Conservation (phyloP, 2,329 filamentous ascomycete genomes). For the Penicillium freii region DNA sequence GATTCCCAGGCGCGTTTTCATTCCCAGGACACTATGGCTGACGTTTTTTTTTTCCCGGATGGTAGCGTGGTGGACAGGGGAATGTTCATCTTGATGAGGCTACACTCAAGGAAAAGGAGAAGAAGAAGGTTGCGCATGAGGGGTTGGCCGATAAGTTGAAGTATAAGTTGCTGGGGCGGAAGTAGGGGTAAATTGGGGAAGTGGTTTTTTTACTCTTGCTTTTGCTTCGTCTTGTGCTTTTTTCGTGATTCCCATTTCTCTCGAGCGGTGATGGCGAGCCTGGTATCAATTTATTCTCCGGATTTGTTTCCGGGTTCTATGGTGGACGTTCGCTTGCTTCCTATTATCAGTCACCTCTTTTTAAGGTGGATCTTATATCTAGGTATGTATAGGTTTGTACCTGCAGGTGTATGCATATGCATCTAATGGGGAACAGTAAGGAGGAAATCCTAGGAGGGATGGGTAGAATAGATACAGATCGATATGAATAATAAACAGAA, state of each 20-base stretch:
- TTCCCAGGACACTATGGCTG: not conserved
- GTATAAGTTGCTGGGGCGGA: slow-evolving; percentile 40
- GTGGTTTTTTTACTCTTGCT: not conserved
- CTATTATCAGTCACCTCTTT: not conserved
- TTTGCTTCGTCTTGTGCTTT: not conserved
- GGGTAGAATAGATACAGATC: not conserved
- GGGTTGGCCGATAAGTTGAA: slow-evolving; percentile 52
- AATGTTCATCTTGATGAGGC: slow-evolving; percentile 44
- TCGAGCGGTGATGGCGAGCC: not conserved
- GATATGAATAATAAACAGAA: not conserved
- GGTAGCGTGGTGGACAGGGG: slow-evolving; percentile 48
- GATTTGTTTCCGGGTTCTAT: not conserved
- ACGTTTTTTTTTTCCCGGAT: not conserved
- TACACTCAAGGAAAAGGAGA: slow-evolving; percentile 30
- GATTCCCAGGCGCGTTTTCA: no score
- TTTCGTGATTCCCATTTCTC: slow-evolving; percentile 26
- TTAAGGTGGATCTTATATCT: not conserved
- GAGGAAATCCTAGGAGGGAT: not conserved
- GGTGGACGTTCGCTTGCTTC: not conserved
- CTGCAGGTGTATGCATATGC: not conserved
- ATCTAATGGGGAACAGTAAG: not conserved
- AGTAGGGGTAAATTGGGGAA: slow-evolving; percentile 10
- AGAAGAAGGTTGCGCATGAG: slow-evolving; percentile 33
- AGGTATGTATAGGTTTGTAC: no score
- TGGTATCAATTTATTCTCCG: not conserved